Base-by-base conservation (phyloP, 2,329 filamentous ascomycete genomes). In the Fusarium foetens region DNA sequence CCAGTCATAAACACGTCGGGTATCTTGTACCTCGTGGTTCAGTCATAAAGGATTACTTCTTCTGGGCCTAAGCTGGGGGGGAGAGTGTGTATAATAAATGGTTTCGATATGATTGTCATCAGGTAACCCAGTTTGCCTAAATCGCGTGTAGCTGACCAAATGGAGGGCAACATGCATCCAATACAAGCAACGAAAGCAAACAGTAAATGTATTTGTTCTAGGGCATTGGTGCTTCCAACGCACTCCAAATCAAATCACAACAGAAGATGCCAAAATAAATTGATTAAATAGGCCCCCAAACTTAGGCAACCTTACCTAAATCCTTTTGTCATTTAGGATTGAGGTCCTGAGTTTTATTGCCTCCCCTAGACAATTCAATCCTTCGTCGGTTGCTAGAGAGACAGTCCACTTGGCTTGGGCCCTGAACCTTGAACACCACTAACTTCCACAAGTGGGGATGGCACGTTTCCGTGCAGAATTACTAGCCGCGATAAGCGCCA, bases 401-500 rank as follows among this genome's bases (percentile, higher is more conserved):
- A 72, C 70, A 54, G 46, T 45, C 57, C 57, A 62, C 54, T 72
- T 48, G 25, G 42, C 65, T 43, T 54, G 59, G 57, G 45, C 52
- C 64, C 55, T 69, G 57, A 69, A 49, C 66, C 60, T 42, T 49
- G 14, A n/a, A 49, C 58, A 39, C 74, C 72, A 73, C 61, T 29
- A 27, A 23, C 25, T 33, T 45, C 36, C 61, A 71, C 58, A 53
- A 27, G 58, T 63, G 66, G 49, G 19, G 39, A 19, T 38, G 35
- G 13, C 29, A 41, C 23, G 35, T 16, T 63, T 54, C 21, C 51
- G 13, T 45, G 66, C 39, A 54, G 49, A 49, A 45, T 39, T 10
- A 5, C 27, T 64, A 70, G 53, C 61, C 74, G 74, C 74, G 68
- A 70, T 65, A 75, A 70, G 64, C 72, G 74, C 74, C 48, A 25